These are phyloP conservation scores for Prunella vulgaris DNA, from an alignment of 257 asterid species.

Conservation along the genomic window DNA sequence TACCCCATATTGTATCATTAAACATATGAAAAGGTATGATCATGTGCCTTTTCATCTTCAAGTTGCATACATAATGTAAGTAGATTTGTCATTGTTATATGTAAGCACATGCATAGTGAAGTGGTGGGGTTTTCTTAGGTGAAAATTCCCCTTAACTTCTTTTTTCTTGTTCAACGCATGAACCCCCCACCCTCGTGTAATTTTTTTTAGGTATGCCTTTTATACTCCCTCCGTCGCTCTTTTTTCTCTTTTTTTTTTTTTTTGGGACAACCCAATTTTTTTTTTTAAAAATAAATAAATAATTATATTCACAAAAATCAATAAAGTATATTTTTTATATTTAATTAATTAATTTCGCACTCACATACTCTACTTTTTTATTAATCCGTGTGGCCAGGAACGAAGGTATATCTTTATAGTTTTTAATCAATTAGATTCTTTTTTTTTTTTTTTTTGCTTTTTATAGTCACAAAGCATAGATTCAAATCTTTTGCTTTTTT, in stretches of 20 bases:
- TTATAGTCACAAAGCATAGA: constrained; percentile 18
- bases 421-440: constrained; percentile 31
- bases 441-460: constrained; percentile 23
- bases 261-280: too few species aligned
- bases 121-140: constrained; percentile 38
- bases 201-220: too few species aligned
- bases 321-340: too few species aligned
- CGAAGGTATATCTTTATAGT: constrained; percentile 20
- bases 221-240: too few species aligned
- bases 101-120: constrained; percentile 34
- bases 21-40: constrained; percentile 15
- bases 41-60: constrained; percentile 35
- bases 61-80: constrained; percentile 26
- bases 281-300: too few species aligned
- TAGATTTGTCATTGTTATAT: constrained; percentile 13
- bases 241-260: too few species aligned
- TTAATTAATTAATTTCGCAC: too few species aligned
- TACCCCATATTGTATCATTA: constrained; percentile 16
- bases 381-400: too few species aligned
- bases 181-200: neutral
- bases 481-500: constrained; percentile 20
- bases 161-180: constrained; percentile 27
- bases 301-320: too few species aligned
- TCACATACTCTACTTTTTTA: too few species aligned
- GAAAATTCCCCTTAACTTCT: constrained; percentile 19